phyloP scores from a whole-genome alignment of 2,329 filamentous ascomycete genomes.

The Fusarium circinatum region DNA sequence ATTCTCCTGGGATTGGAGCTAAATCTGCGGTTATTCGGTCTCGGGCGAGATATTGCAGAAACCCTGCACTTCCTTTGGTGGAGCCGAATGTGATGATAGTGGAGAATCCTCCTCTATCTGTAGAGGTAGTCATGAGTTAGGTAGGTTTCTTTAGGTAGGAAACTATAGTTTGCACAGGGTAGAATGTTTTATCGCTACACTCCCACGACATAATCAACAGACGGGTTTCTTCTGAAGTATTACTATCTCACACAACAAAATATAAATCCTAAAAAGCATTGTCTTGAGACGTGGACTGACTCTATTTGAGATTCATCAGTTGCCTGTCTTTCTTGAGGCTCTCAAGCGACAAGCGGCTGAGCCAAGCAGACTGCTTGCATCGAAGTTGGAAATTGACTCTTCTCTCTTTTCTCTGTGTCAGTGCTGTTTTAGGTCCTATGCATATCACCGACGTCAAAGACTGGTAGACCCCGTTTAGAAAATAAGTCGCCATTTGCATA shows the following conservation, averaged over 20 bases:
- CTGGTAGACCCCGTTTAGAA: no score
- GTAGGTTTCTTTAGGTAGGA: neutral
- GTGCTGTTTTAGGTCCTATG: no score
- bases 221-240: no score
- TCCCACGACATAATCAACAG: neutral
- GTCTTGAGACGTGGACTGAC: no score
- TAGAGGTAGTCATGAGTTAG: neutral
- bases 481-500: no score
- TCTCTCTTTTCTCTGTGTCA: no score
- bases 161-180: neutral
- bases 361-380: no score
- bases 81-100: neutral
- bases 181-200: neutral
- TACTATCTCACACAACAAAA: accelerated
- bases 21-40: neutral
- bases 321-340: no score
- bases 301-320: no score
- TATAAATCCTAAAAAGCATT: neutral
- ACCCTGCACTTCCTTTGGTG: neutral
- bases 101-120: neutral
- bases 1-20: neutral
- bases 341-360: no score
- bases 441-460: no score
- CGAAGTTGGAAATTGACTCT: no score
- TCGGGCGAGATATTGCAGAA: neutral